A percentile compares a stretch with the other conserved stretches of the same genome.
Evolutionary conservation across 441 rosid genomes (phyloP).

Genomic region (Erodium trifolium): DNA sequence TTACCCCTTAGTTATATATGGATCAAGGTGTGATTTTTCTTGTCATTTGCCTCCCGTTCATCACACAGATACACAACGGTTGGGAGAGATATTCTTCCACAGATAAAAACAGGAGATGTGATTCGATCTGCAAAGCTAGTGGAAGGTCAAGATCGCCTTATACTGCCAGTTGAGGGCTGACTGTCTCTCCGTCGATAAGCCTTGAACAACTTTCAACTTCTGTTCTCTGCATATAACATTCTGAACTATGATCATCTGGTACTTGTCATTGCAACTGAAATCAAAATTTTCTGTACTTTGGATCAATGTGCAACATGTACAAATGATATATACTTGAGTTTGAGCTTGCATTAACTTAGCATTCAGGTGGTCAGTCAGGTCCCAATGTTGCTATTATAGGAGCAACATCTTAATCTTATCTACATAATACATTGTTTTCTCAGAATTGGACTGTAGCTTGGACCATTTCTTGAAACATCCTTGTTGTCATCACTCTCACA

Average conservation of each 20-base stretch:
- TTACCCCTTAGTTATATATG: not conserved
- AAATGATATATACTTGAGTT: not conserved
- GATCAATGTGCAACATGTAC: not conserved
- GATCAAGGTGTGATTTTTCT: not conserved
- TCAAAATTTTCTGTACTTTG: not conserved
- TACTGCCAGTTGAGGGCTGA: slow-evolving; percentile 50
- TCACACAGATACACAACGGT: slow-evolving; percentile 52
- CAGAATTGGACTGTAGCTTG: not conserved
- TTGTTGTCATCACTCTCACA: no score
- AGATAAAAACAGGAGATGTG: slow-evolving; percentile 74
- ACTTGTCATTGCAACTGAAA: not conserved
- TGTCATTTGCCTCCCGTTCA: slow-evolving; percentile 4
- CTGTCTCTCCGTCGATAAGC: no score
- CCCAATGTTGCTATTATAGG: not conserved
- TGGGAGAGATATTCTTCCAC: slow-evolving; percentile 69
- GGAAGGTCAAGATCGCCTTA: slow-evolving; percentile 68
- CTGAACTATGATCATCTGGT: not conserved
- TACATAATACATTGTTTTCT: no score
- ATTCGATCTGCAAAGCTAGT: slow-evolving; percentile 69
- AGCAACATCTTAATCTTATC: no score
- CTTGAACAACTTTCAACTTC: not conserved
- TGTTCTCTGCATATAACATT: slow-evolving; percentile 10
- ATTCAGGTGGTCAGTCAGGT: not conserved
- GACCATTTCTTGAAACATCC: no score
- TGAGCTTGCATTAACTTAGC: not conserved